These are phyloP conservation scores for Oxytropis ochrocephala DNA, from an alignment of 306 rosid species.

Conservation along the genomic window DNA sequence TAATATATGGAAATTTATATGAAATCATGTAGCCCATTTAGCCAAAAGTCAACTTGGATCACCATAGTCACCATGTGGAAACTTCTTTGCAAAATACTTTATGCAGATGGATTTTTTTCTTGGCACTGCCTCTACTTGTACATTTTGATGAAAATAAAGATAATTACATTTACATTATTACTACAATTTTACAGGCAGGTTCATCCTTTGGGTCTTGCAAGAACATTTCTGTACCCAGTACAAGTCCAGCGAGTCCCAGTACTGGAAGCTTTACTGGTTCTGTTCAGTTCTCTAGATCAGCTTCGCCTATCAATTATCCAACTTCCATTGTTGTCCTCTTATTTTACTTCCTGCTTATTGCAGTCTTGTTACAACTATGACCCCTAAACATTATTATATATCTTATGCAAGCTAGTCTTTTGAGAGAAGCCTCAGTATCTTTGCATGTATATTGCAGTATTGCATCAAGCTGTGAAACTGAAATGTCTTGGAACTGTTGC, in stretches of 20 bases:
- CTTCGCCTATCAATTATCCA: constrained; percentile 33
- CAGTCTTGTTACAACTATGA: constrained; percentile 31
- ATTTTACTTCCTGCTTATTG: constrained; percentile 36
- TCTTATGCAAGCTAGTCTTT: constrained; percentile 33
- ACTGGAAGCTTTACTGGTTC: constrained; percentile 85
- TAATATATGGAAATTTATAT: background rate
- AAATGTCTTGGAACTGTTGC: constrained; percentile 28
- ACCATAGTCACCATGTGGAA: too few relatives aligned
- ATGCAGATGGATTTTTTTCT: background rate
- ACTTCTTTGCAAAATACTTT: background rate
- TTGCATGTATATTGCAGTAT: constrained; percentile 23
- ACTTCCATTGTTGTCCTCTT: constrained; percentile 26
- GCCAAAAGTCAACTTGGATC: background rate
- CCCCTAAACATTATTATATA: constrained; percentile 21
- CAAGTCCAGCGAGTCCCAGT: constrained; percentile 45
- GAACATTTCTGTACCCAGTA: constrained; percentile 54
- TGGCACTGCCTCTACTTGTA: background rate
- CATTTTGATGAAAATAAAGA: constrained; percentile 15
- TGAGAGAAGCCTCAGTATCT: constrained; percentile 30
- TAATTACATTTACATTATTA: background rate
- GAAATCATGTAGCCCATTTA: background rate
- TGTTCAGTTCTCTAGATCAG: constrained; percentile 77
- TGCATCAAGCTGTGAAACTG: constrained; percentile 27
- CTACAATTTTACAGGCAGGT: constrained; percentile 61
- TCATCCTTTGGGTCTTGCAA: constrained; percentile 81